Evolutionary conservation across 2,329 filamentous ascomycete genomes (phyloP).

Genomic region (Didymella segeticola): DNA sequence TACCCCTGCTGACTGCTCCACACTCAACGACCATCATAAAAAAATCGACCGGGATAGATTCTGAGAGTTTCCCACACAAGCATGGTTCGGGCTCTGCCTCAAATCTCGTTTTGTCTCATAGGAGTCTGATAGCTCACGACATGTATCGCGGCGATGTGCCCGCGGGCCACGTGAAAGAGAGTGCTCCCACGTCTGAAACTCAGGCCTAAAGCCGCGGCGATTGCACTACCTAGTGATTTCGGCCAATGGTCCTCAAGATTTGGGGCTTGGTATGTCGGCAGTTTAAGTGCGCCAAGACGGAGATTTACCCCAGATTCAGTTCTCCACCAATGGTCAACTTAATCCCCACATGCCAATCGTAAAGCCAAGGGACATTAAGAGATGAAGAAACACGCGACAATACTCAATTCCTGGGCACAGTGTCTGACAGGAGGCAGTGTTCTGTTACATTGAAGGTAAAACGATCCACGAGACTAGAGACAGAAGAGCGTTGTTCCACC

Average conservation of each 20-base stretch:
- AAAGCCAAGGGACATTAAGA: background rate
- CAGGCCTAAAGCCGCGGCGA: background rate
- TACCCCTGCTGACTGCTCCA: no score
- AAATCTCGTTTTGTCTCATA: no score
- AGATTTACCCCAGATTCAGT: conserved; percentile 1
- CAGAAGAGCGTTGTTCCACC: conserved; percentile 2
- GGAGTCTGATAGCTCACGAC: no score
- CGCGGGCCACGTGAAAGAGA: no score
- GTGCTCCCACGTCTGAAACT: no score
- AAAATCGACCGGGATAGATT: no score
- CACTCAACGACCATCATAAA: no score
- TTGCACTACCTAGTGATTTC: background rate
- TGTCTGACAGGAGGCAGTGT: background rate
- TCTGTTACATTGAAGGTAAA: background rate
- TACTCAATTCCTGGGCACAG: background rate
- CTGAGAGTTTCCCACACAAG: no score
- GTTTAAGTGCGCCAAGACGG: conserved; percentile 14
- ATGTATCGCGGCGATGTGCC: no score
- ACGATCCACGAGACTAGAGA: background rate
- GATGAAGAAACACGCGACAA: background rate
- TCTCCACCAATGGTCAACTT: conserved; percentile 3
- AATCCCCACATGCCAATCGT: background rate
- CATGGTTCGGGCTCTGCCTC: no score
- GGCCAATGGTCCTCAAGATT: background rate
- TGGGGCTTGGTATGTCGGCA: conserved; percentile 1